Evolutionary conservation across 1,284 basidiomycete species (phyloP).

Genomic region (Puccinia polysora): DNA sequence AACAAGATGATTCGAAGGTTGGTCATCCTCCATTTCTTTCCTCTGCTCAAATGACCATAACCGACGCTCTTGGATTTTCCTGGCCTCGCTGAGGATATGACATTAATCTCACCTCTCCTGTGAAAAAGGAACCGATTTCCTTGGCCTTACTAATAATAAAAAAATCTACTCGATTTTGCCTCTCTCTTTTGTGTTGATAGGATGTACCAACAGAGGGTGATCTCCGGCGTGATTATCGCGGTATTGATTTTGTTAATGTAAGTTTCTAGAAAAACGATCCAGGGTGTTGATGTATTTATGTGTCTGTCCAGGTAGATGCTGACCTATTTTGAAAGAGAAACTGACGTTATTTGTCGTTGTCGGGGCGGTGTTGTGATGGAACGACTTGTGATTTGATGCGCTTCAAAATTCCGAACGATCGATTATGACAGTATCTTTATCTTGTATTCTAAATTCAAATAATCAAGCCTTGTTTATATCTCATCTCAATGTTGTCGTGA

Average conservation of each 20-base stretch:
- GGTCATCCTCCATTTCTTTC: constrained; percentile 46
- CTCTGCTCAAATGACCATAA: background rate
- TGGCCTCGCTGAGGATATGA: background rate
- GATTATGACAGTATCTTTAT: no score
- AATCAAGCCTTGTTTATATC: no score
- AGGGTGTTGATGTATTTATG: no score
- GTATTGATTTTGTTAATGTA: constrained; percentile 50
- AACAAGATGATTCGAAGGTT: constrained; percentile 63
- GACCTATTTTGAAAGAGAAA: no score
- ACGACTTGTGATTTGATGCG: no score
- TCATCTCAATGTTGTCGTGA: no score
- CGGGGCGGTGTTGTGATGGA: no score
- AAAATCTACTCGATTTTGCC: background rate
- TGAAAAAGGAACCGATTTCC: background rate
- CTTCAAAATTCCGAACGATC: no score
- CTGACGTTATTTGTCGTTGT: no score
- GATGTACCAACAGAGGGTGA: constrained; percentile 49
- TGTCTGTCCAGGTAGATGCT: no score
- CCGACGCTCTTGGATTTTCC: background rate
- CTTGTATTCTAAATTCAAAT: no score
- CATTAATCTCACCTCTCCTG: background rate
- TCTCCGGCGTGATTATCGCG: constrained; percentile 50
- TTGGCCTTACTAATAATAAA: background rate
- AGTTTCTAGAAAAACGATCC: no score
- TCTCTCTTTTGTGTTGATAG: constrained; percentile 43